Evolutionary conservation across 345 rosid genomes (phyloP).

Genomic region (Ceriops tagal): DNA sequence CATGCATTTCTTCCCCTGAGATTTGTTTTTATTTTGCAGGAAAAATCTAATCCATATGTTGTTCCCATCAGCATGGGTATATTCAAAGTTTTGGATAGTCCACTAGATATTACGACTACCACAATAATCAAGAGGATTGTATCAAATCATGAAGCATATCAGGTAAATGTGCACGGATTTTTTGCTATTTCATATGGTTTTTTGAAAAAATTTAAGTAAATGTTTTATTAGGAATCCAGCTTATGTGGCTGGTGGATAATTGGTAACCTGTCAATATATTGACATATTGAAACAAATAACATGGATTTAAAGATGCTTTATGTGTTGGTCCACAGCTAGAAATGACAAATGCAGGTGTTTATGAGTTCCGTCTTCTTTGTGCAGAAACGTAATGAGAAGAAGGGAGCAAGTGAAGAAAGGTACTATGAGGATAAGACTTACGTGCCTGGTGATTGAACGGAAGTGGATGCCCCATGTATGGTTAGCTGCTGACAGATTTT

Average conservation of each 20-base stretch:
- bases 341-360: too few species aligned
- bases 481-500: too few species aligned
- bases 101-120: slow-evolving; percentile 67
- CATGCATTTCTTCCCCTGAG: too few species aligned
- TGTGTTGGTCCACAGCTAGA: too few species aligned
- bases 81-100: slow-evolving; percentile 62
- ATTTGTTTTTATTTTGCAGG: slow-evolving; percentile 30
- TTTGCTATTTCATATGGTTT: too few species aligned
- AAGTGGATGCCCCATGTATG: neutral
- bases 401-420: slow-evolving; percentile 56
- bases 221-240: too few species aligned
- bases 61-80: slow-evolving; percentile 67
- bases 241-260: too few species aligned
- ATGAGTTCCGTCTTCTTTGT: neutral
- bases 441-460: slow-evolving; percentile 47
- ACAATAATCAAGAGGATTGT: slow-evolving; percentile 70
- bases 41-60: slow-evolving; percentile 54
- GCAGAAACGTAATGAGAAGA: slow-evolving; percentile 74
- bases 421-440: slow-evolving; percentile 58
- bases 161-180: slow-evolving; percentile 26
- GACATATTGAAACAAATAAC: too few species aligned
- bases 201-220: too few species aligned
- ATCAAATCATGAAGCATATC: slow-evolving; percentile 69
- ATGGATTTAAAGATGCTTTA: too few species aligned
- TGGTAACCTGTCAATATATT: too few species aligned